These are phyloP conservation scores for Mucor circinelloides DNA, from an alignment of 371 early-diverging fungal genomes.

Conservation along the genomic window DNA sequence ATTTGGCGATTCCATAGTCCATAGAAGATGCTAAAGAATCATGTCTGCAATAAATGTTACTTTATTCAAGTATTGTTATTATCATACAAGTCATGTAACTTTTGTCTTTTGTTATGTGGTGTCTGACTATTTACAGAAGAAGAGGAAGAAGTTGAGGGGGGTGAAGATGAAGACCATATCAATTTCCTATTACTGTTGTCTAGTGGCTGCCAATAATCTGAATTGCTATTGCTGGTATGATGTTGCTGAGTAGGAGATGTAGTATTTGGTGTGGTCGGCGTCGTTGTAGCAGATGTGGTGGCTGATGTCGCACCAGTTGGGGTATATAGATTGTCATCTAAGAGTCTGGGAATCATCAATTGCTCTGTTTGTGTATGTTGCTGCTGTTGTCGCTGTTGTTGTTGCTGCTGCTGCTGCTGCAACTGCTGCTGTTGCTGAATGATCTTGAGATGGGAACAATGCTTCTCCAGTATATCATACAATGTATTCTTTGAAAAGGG, in stretches of 20 bases:
- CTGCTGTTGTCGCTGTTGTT: not conserved
- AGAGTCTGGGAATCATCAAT: not conserved
- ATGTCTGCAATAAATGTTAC: not conserved
- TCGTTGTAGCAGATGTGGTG: slow-evolving; percentile 16
- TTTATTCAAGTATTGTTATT: not conserved
- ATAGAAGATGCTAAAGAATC: slow-evolving; percentile 81
- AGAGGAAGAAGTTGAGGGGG: slow-evolving; percentile 1
- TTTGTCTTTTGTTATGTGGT: slow-evolving; percentile 10
- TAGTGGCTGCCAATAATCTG: slow-evolving; percentile 14
- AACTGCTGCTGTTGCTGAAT: slow-evolving; percentile 15
- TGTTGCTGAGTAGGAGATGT: not conserved
- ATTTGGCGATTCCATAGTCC: slow-evolving; percentile 79
- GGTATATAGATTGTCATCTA: slow-evolving; percentile 5
- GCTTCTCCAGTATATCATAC: slow-evolving; percentile 60
- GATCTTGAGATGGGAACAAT: slow-evolving; percentile 60
- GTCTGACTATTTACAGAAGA: slow-evolving; percentile 1
- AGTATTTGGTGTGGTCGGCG: not conserved
- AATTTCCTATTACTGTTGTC: slow-evolving; percentile 9
- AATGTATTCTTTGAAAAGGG: slow-evolving; percentile 69
- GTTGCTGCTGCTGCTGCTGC: not conserved
- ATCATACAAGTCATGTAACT: slow-evolving; percentile 16
- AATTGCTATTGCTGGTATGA: not conserved
- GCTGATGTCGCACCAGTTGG: not conserved
- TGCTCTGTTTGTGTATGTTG: not conserved
- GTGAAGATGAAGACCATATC: slow-evolving; percentile 17